phyloP scores from a whole-genome alignment of 768 basidiomycete species.

The Lentinula edodes region DNA sequence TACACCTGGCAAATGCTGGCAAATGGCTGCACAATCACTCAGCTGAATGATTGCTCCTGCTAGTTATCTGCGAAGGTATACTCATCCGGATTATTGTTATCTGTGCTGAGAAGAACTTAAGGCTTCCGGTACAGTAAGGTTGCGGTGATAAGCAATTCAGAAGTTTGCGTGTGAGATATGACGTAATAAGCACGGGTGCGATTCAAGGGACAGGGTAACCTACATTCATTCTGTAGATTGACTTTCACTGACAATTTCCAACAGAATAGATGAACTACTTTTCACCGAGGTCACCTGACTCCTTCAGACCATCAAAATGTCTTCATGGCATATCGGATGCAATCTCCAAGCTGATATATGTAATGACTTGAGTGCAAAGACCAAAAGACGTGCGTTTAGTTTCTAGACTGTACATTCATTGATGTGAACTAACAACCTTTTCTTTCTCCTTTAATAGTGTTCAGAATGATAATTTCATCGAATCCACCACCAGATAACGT shows the following conservation, averaged over 20 bases:
- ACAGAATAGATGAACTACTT: constrained; percentile 4
- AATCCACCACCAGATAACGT: constrained; percentile 24
- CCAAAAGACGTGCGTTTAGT: constrained; percentile 5
- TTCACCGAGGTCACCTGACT: constrained; percentile 10
- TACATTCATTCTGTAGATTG: not conserved
- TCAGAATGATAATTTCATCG: constrained; percentile 28
- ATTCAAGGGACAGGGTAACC: constrained; percentile 4
- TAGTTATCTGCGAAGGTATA: not conserved
- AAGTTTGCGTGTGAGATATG: no score
- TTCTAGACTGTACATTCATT: not conserved
- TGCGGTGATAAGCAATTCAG: no score
- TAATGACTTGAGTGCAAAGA: constrained; percentile 9
- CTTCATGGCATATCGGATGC: not conserved
- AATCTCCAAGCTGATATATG: constrained; percentile 9
- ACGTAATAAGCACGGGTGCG: not conserved
- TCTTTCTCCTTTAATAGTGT: no score
- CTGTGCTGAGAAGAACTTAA: no score
- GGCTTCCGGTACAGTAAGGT: no score
- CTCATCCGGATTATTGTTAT: no score
- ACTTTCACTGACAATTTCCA: no score
- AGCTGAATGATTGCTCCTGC: not conserved
- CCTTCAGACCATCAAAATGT: constrained; percentile 3
- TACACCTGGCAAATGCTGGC: no score
- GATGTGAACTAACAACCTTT: not conserved
- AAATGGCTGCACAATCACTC: not conserved